Conservation (phyloP, 129 eudicot genomes). For the Helianthus tuberosus region DNA sequence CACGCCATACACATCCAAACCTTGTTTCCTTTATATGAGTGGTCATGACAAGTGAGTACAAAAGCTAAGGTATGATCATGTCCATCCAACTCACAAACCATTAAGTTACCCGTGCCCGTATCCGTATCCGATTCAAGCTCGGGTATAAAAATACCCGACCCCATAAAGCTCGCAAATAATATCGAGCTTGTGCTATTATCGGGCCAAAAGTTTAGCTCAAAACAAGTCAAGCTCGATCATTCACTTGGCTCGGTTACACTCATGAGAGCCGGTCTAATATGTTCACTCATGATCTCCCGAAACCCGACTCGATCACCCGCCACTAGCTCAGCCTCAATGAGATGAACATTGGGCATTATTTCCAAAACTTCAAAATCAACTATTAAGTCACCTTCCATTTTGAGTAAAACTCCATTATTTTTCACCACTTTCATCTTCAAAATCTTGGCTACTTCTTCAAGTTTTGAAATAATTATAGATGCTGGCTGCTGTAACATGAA, state of each 20-base stretch:
- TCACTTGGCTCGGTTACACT: background rate
- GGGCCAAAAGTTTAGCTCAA: too few relatives aligned
- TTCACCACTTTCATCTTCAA: slow-evolving; percentile 16
- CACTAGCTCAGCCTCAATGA: slow-evolving; percentile 6
- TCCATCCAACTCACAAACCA: too few relatives aligned
- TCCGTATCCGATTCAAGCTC: too few relatives aligned
- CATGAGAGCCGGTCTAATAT: slow-evolving; percentile 5
- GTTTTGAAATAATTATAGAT: background rate
- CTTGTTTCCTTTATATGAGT: too few relatives aligned
- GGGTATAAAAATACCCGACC: too few relatives aligned
- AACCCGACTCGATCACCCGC: slow-evolving; percentile 17
- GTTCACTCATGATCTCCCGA: slow-evolving; percentile 2
- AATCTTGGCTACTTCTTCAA: slow-evolving; percentile 6
- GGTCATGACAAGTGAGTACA: too few relatives aligned
- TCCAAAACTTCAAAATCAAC: slow-evolving; percentile 24
- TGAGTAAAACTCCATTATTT: slow-evolving; percentile 8
- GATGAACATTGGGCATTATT: slow-evolving; percentile 22
- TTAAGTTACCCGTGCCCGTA: too few relatives aligned
- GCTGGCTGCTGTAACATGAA: slow-evolving; percentile 19
- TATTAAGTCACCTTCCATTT: slow-evolving; percentile 3
- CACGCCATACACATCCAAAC: too few relatives aligned
- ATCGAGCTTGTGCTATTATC: too few relatives aligned
- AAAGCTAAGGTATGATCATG: too few relatives aligned
- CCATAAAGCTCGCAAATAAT: too few relatives aligned
- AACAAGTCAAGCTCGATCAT: background rate